Base-by-base conservation (phyloP, 169 alveolate species). In the Eimeria praecox region DNA sequence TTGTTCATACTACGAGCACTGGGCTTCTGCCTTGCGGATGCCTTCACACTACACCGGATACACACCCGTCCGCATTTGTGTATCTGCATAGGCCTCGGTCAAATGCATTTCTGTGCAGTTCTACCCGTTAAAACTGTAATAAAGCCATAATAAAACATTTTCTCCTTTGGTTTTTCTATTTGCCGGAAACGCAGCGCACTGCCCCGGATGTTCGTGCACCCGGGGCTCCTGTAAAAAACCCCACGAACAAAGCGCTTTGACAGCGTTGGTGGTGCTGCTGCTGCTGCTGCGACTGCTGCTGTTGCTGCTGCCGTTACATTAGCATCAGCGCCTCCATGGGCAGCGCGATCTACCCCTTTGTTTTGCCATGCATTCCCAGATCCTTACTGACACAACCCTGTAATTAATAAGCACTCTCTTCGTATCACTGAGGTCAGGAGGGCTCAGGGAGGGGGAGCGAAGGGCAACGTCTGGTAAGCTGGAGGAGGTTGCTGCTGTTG, bases 401-500 rank as follows among this genome's bases (percentile, higher is more conserved):
- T 3, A 0, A 71, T 35, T 35, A 33, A 71, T 35, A 49, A 16
- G 40, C 18, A 1, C 30, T 71, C 24, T 71, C 3, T 35, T 9
- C 82, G 38, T 71, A 71, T 77, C 62, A 30, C 12, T n/a, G 56
- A 52, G 2, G 69, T 18, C 46, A 8, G 75, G n/a, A 54, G 33
- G 75, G 91, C 52, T 38, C 75, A 49, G 18, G 91, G 2, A 52
- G 90, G 90, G 22, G 91, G 91, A n/a, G 73, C 91, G 27, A 83
- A 83, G 52, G 91, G 91, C 73, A 49, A 35, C 33, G 75, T 83
- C 64, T 83, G 91, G 91, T 83, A 83, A 33, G 91, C 59, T 24
- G 91, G 91, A 18, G 69, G 71, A 24, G 71, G 56, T 66, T 49
- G 89, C 89, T 44, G 56, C 27, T 49, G 89, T 44, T 44, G 89